Conservation (phyloP, 805 yeast genomes). For the Cephaloascus albidus region DNA sequence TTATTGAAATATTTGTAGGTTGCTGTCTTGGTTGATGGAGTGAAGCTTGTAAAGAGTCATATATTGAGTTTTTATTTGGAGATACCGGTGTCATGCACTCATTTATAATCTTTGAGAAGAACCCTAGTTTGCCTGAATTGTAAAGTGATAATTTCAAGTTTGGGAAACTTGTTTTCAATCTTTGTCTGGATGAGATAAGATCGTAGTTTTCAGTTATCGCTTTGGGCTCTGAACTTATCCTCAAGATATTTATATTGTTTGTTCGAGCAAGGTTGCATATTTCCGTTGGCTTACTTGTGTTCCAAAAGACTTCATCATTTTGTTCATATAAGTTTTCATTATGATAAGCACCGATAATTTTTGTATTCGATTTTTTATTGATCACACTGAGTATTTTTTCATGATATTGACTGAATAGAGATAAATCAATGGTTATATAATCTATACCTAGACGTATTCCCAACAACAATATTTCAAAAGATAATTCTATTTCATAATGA, state of each 20-base stretch:
- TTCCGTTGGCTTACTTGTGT: not conserved
- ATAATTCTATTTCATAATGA: conserved; percentile 1
- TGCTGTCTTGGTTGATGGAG: too few relatives aligned
- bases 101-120: conserved; percentile 6
- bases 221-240: conserved; percentile 4
- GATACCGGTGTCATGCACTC: conserved; percentile 6
- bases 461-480: conserved; percentile 2
- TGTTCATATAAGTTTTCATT: conserved; percentile 2
- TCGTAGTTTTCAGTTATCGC: conserved; percentile 5
- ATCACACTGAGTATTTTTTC: conserved; percentile 1
- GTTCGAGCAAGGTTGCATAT: not conserved
- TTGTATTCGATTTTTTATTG: conserved; percentile 2
- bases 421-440: conserved; percentile 3
- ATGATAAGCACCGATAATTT: conserved; percentile 5
- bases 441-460: conserved; percentile 3
- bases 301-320: conserved; percentile 1
- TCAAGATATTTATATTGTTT: not conserved
- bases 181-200: conserved; percentile 2
- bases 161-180: conserved; percentile 2
- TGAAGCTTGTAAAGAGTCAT: too few relatives aligned
- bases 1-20: too few relatives aligned
- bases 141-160: conserved; percentile 4
- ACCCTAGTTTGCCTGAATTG: conserved; percentile 6
- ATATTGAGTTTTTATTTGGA: too few relatives aligned
- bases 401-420: conserved; percentile 1